These are phyloP conservation scores for Akanthomyces muscarius DNA, from an alignment of 2,329 filamentous ascomycete genomes.

Conservation along the genomic window DNA sequence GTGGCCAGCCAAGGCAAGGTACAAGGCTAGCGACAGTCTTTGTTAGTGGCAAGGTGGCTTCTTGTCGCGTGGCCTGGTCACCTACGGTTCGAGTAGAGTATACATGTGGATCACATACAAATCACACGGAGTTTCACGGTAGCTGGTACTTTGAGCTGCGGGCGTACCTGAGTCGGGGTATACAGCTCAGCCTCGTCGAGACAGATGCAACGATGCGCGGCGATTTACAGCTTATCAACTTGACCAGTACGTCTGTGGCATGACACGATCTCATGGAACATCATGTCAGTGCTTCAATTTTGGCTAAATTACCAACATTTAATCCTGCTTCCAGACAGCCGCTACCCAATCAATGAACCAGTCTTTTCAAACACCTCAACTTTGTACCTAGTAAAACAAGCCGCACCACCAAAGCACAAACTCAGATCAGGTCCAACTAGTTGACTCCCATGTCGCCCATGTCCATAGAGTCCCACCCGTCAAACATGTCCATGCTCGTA, in stretches of 20 bases:
- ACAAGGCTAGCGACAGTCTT: not conserved
- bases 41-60: constrained; percentile 10
- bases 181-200: not conserved
- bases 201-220: not conserved
- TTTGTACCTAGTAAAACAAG: not conserved
- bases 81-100: not conserved
- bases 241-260: not conserved
- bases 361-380: not conserved
- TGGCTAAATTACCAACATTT: not conserved
- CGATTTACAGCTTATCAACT: too few species aligned
- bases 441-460: constrained; percentile 27
- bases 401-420: not conserved
- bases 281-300: too few species aligned
- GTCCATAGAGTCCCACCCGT: constrained; percentile 37
- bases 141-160: not conserved
- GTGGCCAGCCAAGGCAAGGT: not conserved
- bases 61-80: constrained; percentile 3
- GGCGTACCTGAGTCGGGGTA: not conserved
- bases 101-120: not conserved
- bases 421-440: not conserved
- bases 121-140: not conserved
- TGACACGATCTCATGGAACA: not conserved
- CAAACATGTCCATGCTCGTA: constrained; percentile 43
- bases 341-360: not conserved
- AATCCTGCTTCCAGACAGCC: too few species aligned